Evolutionary conservation across 1,284 basidiomycete species (phyloP).

Genomic region (Fistulinella cinereoalba): DNA sequence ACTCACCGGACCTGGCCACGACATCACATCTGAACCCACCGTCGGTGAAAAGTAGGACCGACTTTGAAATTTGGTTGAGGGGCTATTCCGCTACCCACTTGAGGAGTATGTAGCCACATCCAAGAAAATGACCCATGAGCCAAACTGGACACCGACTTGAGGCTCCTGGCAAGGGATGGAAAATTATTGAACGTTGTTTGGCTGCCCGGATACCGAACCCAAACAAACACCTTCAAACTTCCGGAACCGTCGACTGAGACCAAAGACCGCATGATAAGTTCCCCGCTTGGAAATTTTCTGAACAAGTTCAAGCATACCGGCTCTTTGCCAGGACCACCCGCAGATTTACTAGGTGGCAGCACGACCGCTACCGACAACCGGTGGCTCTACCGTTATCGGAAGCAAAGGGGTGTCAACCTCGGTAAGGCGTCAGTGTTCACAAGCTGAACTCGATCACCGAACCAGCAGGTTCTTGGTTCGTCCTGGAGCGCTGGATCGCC

Average conservation of each 20-base stretch:
- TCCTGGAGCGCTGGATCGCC: slow-evolving; percentile 74
- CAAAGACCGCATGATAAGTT: slow-evolving; percentile 10
- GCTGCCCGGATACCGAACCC: slow-evolving; percentile 16
- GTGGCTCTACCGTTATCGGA: slow-evolving; percentile 60
- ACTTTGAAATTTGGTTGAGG: slow-evolving; percentile 6
- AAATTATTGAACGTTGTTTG: too few species aligned
- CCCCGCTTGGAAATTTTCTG: slow-evolving; percentile 11
- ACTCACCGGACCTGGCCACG: slow-evolving; percentile 1
- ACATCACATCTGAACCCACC: background rate
- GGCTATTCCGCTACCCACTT: background rate
- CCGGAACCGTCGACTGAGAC: too few species aligned
- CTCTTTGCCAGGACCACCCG: background rate
- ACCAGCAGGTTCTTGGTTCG: slow-evolving; percentile 67
- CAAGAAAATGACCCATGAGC: too few species aligned
- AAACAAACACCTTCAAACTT: background rate
- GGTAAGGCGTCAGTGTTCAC: slow-evolving; percentile 43
- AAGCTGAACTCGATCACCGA: slow-evolving; percentile 8
- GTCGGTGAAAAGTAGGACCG: slow-evolving; percentile 6
- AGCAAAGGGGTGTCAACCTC: slow-evolving; percentile 82
- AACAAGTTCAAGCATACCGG: slow-evolving; percentile 15
- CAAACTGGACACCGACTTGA: too few species aligned
- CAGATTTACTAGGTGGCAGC: slow-evolving; percentile 12
- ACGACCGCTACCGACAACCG: slow-evolving; percentile 24
- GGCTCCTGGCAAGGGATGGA: too few species aligned
- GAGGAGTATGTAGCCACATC: background rate